Base-by-base conservation (phyloP, 2,329 filamentous ascomycete species). In the Epichloe coenophiala region DNA sequence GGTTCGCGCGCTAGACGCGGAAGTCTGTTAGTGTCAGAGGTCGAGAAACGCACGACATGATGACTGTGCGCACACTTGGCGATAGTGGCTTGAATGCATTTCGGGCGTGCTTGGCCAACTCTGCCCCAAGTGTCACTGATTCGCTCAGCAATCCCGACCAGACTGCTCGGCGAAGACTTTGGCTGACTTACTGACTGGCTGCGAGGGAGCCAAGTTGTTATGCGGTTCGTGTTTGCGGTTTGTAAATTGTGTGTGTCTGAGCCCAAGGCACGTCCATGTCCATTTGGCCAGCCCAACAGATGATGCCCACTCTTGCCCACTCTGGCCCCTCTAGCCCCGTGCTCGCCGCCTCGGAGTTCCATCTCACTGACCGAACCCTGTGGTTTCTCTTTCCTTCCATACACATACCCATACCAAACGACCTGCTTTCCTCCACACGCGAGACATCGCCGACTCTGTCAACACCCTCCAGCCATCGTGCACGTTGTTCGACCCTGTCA, bases 361-460 rank as follows among this genome's bases (percentile, higher is more conserved):
- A 49, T 44, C 42, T 47, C 52, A 40, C 48, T 39, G 40, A 49
- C 33, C 23, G 13, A 49, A 36, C 48, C 49, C 52, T 46, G 49
- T 38, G 23, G 31, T 48, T 53, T 51, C 49, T 51, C 46, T 47
- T 46, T 48, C 46, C 39, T 51, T 51, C 52, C 52, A 53, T 49
- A 40, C 48, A 48, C 48, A 45, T 49, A 42, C 33, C 48, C 40
- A 48, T 38, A 44, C 35, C 43, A 17, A 43, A 44, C 37, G 41
- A 47, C 47, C 27, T 49, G 27, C 47, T 45, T 35, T 45, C 44
- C 42, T 41, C 40, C 45, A 31, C 45, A 51, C 50, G 40, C 43
- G 37, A 35, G 33, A 40, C 43, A 33, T 19, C 36, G 13, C 27
- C 46, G 33, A 27, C 43, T 33, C 35, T 46, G 23, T 48, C 41